Conservation (phyloP, 495 filamentous ascomycete genomes). For the Cercophora sp. region DNA sequence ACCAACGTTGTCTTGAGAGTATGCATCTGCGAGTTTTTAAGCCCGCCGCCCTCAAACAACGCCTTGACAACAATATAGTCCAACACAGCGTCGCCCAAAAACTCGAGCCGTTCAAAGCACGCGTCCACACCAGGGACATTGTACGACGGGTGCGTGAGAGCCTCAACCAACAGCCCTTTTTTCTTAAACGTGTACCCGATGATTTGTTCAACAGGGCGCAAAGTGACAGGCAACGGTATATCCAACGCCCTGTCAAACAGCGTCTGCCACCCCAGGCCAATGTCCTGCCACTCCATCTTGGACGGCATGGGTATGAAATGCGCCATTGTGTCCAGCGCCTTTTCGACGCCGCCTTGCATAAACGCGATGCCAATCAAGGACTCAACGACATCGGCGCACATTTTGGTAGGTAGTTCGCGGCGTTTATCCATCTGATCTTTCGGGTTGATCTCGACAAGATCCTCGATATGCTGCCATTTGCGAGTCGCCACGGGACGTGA, state of each 20-base stretch:
- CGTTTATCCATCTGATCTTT: constrained; percentile 9
- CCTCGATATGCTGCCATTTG: constrained; percentile 60
- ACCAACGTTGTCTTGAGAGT: constrained; percentile 69
- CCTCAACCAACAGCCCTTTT: constrained; percentile 70
- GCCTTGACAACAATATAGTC: constrained; percentile 67
- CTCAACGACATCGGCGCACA: constrained; percentile 87
- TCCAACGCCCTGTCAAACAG: constrained; percentile 29
- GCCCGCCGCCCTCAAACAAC: constrained; percentile 29
- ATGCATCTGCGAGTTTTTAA: constrained; percentile 68
- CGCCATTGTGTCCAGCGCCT: constrained; percentile 61
- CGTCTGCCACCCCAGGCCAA: constrained; percentile 30
- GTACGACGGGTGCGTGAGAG: constrained; percentile 79
- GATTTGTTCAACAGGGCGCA: constrained; percentile 49
- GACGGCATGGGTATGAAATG: constrained; percentile 64
- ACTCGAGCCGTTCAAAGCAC: constrained; percentile 86
- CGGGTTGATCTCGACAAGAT: constrained; percentile 34
- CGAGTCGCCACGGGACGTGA: constrained; percentile 59
- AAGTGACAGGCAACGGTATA: constrained; percentile 23
- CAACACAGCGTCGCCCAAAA: constrained; percentile 82
- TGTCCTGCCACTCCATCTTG: constrained; percentile 42
- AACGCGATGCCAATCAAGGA: constrained; percentile 75
- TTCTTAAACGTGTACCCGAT: constrained; percentile 71
- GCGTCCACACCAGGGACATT: constrained; percentile 37
- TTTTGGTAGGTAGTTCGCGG: constrained; percentile 64
- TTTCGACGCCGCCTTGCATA: constrained; percentile 62